Evolutionary conservation across 768 basidiomycete genomes (phyloP), one percentile per base, ranked within the genome.

Genomic region (Serendipita sp.): DNA sequence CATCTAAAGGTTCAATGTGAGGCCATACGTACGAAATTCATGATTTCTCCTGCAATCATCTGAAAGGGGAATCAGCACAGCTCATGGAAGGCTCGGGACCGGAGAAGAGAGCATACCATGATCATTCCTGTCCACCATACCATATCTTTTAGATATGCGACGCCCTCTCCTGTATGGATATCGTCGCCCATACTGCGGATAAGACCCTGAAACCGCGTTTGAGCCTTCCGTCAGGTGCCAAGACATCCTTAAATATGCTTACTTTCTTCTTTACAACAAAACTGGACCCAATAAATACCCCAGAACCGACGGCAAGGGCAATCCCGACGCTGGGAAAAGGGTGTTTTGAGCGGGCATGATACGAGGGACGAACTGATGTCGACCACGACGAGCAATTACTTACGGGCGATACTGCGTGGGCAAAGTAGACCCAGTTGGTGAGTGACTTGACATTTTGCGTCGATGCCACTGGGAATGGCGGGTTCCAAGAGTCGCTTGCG

Each of bases 241-340:
- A 13, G 82, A 91, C 65, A 95, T 91, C 34, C 95, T 94, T 75
- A 73, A 65, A 87, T 85, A 68, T 88, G 18, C 91, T 77, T 6
- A 89, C 95, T 71, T 91, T 96, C 81, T 99, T 99, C 83, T 99
- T 99, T 77, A 99, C 87, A 2, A 98, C 94, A 73, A 97, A 98
- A 69, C 85, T 87, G 44, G 82, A 81, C 3, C 95, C 96, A 66
- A 98, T 99, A 66, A 99, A 82, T 33, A 92, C 45, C 5, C 95
- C 96, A 70, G 87, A 91, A 43, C 72, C 69, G 62, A 92, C 72
- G 58, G 90, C 88, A 66, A 91, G 81, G 53, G 89, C 73, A 68
- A 91, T 82, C 10, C 89, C 88, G 68, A 89, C 83, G 70, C 88
- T 69, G 86, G 87, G 71, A 37, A n/a, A 18, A 29, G 37, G 40